A percentile compares a stretch with the other conserved stretches of the same genome.
Conservation (phyloP, 768 basidiomycete genomes). For the Fibroporia radiculosa region DNA sequence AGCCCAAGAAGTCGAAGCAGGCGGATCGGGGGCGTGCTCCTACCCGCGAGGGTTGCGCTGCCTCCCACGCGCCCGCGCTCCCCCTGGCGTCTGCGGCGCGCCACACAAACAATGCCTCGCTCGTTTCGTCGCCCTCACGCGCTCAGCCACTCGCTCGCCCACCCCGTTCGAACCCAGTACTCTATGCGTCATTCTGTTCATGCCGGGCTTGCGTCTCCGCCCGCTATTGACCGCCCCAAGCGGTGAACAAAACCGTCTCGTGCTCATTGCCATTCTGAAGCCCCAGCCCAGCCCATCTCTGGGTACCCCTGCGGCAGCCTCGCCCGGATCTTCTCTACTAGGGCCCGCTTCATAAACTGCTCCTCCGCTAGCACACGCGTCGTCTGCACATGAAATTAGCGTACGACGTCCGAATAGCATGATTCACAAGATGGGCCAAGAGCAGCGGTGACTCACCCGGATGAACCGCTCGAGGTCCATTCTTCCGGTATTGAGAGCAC, state of each 20-base stretch:
- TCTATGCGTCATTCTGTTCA: background rate
- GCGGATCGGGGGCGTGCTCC: background rate
- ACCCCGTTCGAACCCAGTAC: too few species aligned
- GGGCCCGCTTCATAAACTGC: constrained; percentile 94
- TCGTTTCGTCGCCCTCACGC: too few species aligned
- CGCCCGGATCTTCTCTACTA: constrained; percentile 82
- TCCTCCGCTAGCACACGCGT: constrained; percentile 87
- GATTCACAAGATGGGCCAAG: background rate
- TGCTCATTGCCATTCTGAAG: constrained; percentile 2
- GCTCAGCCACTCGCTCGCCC: too few species aligned
- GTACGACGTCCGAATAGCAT: constrained; percentile 8
- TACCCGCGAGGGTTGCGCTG: background rate
- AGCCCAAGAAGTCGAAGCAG: background rate
- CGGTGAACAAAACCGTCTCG: background rate
- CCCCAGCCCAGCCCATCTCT: constrained; percentile 8
- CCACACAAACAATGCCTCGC: too few species aligned
- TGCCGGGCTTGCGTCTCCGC: background rate
- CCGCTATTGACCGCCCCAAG: background rate
- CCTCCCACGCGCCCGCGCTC: too few species aligned
- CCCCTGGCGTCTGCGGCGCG: too few species aligned
- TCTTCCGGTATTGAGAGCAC: constrained; percentile 84
- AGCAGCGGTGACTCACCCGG: constrained; percentile 46
- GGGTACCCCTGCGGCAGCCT: constrained; percentile 43
- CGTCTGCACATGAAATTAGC: constrained; percentile 37
- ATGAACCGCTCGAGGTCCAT: constrained; percentile 94